Percentiles rank a stretch among this genome's conserved stretches.
Evolutionary conservation across 345 rosid species (phyloP).

Genomic region (Populus deltoides): DNA sequence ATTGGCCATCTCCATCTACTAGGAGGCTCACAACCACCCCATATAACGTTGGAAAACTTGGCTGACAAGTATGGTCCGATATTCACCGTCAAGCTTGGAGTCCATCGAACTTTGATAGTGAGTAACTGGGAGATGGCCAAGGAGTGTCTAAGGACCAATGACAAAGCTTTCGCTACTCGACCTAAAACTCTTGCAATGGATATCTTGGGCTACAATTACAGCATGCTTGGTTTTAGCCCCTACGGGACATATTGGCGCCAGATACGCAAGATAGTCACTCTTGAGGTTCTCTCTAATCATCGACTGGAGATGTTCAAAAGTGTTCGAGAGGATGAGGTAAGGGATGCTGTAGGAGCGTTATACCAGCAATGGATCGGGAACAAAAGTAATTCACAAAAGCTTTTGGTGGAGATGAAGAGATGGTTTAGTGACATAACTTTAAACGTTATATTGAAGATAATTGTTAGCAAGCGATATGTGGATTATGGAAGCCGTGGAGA

Average conservation of each 20-base stretch:
- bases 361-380: neutral
- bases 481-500: neutral
- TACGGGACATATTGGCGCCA: constrained; percentile 21
- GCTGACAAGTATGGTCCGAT: constrained; percentile 18
- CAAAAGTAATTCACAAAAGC: neutral
- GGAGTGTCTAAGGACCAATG: constrained; percentile 4
- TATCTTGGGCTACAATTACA: constrained; percentile 4
- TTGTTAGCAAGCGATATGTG: constrained; percentile 27
- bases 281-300: constrained; percentile 19
- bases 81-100: constrained; percentile 13
- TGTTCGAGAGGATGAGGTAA: constrained; percentile 1
- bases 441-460: constrained; percentile 25
- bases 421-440: constrained; percentile 32
- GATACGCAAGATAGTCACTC: constrained; percentile 15
- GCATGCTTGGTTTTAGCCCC: constrained; percentile 5
- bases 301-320: constrained; percentile 17
- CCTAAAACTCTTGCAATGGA: constrained; percentile 1
- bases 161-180: constrained; percentile 6
- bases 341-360: neutral
- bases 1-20: constrained; percentile 20
- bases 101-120: neutral
- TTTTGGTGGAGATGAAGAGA: constrained; percentile 28
- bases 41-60: neutral
- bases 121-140: neutral
- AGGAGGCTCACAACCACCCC: constrained; percentile 4